Conservation (phyloP, 768 basidiomycete genomes). For the Tulasnella sp. region DNA sequence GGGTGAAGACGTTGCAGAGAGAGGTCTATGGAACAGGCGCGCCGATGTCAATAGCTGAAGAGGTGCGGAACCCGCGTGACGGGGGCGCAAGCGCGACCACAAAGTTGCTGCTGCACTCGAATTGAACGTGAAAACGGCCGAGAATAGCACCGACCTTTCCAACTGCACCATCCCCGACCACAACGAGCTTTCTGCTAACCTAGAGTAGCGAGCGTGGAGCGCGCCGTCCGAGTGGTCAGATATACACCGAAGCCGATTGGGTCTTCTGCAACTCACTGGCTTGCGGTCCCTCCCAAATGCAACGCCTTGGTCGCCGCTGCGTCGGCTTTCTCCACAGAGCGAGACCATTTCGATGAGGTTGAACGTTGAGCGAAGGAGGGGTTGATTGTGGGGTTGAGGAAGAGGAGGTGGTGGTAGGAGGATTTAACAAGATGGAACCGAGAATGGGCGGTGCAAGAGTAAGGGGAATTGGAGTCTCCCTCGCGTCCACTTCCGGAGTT, state of each 20-base stretch:
- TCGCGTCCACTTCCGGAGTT: not conserved
- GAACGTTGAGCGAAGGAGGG: not conserved
- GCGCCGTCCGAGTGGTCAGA: constrained; percentile 1
- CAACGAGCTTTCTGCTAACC: constrained; percentile 66
- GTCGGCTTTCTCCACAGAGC: constrained; percentile 4
- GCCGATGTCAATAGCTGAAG: constrained; percentile 41
- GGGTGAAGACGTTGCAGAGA: constrained; percentile 79
- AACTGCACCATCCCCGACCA: constrained; percentile 96
- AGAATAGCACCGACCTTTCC: constrained; percentile 43
- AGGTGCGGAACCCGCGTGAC: constrained; percentile 28
- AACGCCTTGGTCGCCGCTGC: not conserved
- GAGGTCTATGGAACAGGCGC: constrained; percentile 54
- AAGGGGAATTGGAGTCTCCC: constrained; percentile 1
- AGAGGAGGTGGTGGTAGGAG: not conserved
- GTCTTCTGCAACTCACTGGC: constrained; percentile 7
- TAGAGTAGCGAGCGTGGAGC: constrained; percentile 29
- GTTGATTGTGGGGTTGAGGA: not conserved
- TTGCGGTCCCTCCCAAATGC: constrained; percentile 6
- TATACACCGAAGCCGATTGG: not conserved
- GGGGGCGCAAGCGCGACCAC: constrained; percentile 25
- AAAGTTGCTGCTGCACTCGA: constrained; percentile 32
- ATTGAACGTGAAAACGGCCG: constrained; percentile 36
- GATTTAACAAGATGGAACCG: not conserved
- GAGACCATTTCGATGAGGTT: not conserved
- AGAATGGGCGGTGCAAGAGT: not conserved